Conservation (phyloP, 306 rosid genomes). For the Astragalus glycyphyllos region DNA sequence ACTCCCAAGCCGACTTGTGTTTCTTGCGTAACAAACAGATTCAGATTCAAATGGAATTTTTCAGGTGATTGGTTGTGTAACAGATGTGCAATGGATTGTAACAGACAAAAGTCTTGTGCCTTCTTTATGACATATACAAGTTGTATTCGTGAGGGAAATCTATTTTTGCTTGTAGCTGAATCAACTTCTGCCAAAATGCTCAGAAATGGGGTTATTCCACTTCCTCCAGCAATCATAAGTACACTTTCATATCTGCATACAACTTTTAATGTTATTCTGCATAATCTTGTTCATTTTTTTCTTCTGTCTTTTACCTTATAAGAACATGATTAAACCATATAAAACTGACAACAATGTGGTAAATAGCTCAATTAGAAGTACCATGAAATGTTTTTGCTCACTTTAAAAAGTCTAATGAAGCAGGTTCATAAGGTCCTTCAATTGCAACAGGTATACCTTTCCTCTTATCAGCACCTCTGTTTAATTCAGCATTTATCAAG, state of each 20-base stretch:
- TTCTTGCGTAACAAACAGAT: conserved; percentile 84
- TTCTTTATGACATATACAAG: conserved; percentile 70
- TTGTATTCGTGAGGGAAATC: conserved; percentile 59
- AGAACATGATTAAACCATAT: conserved; percentile 2
- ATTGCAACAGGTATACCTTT: conserved; percentile 70
- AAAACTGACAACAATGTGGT: neutral
- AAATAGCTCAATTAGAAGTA: conserved; percentile 28
- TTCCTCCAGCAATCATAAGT: conserved; percentile 85
- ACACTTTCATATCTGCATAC: conserved; percentile 79
- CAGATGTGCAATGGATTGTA: conserved; percentile 67
- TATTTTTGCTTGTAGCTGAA: conserved; percentile 45
- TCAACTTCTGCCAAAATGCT: conserved; percentile 78
- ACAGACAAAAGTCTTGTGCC: conserved; percentile 63
- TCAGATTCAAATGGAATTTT: conserved; percentile 54
- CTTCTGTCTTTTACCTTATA: neutral
- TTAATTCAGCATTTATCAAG: conserved; percentile 58
- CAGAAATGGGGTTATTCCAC: conserved; percentile 85
- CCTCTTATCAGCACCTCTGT: conserved; percentile 50
- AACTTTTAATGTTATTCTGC: neutral
- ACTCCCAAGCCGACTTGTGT: conserved; percentile 50
- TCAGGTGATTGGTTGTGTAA: conserved; percentile 54
- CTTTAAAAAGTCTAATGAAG: conserved; percentile 70
- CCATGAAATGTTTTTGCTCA: conserved; percentile 36
- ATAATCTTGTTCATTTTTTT: conserved; percentile 16
- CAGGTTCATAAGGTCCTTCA: conserved; percentile 96